Evolutionary conservation across 805 yeast species (phyloP).

Genomic region (Barnettozyma salicaria): DNA sequence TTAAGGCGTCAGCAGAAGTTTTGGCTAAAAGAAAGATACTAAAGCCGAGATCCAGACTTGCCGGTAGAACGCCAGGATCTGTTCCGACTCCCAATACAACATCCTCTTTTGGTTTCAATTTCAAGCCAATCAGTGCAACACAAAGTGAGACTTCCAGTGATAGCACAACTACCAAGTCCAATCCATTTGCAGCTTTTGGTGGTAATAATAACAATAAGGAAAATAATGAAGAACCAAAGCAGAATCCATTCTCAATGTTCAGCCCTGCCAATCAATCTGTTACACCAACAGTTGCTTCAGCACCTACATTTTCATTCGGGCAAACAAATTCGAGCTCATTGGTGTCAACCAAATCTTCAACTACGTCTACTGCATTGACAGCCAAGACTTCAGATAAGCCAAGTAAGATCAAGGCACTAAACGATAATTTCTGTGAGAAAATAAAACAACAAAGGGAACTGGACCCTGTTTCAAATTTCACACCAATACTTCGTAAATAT

Average conservation of each 20-base stretch:
- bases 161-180: not conserved
- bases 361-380: constrained; percentile 7
- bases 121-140: not conserved
- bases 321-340: constrained; percentile 2
- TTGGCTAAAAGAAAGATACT: constrained; percentile 68
- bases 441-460: constrained; percentile 36
- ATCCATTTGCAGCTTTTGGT: constrained; percentile 13
- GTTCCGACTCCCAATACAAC: constrained; percentile 3
- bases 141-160: not conserved
- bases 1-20: constrained; percentile 52
- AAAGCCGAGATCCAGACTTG: constrained; percentile 43
- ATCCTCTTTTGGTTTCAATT: constrained; percentile 9
- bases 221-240: constrained; percentile 9
- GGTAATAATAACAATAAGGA: not conserved
- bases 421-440: constrained; percentile 49
- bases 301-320: constrained; percentile 13
- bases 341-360: constrained; percentile 3
- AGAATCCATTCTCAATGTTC: constrained; percentile 11
- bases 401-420: constrained; percentile 57
- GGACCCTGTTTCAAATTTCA: constrained; percentile 50
- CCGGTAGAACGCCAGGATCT: constrained; percentile 10
- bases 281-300: constrained; percentile 2
- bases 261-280: not conserved
- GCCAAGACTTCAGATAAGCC: constrained; percentile 30
- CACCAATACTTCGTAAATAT: constrained; percentile 53